Evolutionary conservation across 441 rosid genomes (phyloP).

Genomic region (Populus hybrid): DNA sequence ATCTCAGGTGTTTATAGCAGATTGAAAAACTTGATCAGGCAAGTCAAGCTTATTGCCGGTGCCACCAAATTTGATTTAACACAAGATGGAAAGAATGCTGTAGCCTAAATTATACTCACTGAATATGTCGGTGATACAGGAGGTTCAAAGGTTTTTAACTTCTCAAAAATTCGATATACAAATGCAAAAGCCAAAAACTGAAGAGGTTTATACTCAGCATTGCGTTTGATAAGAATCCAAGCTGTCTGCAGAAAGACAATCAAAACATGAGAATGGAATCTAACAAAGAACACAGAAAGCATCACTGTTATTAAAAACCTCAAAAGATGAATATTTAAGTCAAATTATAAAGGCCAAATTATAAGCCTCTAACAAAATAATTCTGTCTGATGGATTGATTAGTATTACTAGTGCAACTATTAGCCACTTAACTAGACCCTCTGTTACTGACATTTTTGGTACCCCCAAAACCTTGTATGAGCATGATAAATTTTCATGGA

Average conservation of each 20-base stretch:
- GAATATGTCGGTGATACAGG: conserved; percentile 67
- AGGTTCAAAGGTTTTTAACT: conserved; percentile 77
- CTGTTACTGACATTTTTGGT: background rate
- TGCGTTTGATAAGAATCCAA: conserved; percentile 72
- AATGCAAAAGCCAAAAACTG: conserved; percentile 92
- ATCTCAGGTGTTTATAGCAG: conserved; percentile 23
- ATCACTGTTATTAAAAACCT: background rate
- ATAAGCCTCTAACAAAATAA: background rate
- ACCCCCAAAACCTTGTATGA: background rate
- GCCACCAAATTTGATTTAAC: background rate
- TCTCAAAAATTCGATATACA: conserved; percentile 88
- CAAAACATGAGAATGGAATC: conserved; percentile 11
- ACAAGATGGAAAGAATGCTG: background rate
- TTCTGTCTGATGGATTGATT: background rate
- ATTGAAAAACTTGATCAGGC: conserved; percentile 2
- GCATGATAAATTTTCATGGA: background rate
- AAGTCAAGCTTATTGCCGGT: background rate
- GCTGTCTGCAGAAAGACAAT: conserved; percentile 61
- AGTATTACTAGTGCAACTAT: background rate
- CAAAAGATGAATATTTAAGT: background rate
- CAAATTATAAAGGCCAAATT: background rate
- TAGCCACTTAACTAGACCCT: background rate
- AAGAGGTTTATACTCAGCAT: conserved; percentile 83
- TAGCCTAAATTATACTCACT: conserved; percentile 40
- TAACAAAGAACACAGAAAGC: background rate